phyloP scores from a whole-genome alignment of 2,329 filamentous ascomycete species.

The Penicillium brevicompactum region DNA sequence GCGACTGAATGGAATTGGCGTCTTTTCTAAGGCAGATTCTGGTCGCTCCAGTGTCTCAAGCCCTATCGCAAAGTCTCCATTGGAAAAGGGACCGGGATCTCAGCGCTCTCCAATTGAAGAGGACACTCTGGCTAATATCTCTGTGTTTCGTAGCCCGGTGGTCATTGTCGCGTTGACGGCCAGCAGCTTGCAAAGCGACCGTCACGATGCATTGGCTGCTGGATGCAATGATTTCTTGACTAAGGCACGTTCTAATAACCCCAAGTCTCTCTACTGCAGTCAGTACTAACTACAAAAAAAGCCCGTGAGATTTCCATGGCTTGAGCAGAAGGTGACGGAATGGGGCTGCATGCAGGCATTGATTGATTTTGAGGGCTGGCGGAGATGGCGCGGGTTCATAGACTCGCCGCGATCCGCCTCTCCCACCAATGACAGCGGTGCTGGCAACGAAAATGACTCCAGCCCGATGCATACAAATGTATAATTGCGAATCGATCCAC shows the following conservation, averaged over 20 bases:
- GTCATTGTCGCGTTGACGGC: constrained; percentile 97
- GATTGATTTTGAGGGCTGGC: constrained; percentile 98
- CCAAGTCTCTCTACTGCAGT: background rate
- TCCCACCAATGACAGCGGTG: too few species aligned
- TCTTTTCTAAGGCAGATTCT: constrained; percentile 72
- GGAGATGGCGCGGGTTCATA: constrained; percentile 88
- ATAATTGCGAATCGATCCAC: too few species aligned
- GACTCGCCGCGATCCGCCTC: constrained; percentile 23
- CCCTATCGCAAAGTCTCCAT: constrained; percentile 10
- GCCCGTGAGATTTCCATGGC: constrained; percentile 97
- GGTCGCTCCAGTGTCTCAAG: constrained; percentile 51
- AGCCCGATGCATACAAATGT: too few species aligned
- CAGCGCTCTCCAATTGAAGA: constrained; percentile 35
- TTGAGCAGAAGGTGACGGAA: constrained; percentile 96
- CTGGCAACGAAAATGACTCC: too few species aligned
- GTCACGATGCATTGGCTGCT: constrained; percentile 90
- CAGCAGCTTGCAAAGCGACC: constrained; percentile 89
- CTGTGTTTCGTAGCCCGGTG: constrained; percentile 89
- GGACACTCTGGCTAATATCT: constrained; percentile 40
- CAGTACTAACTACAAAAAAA: constrained; percentile 37
- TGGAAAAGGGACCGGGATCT: constrained; percentile 21
- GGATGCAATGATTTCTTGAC: constrained; percentile 98
- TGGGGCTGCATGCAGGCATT: constrained; percentile 99
- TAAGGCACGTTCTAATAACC: constrained; percentile 66
- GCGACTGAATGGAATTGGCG: constrained; percentile 86